These are phyloP conservation scores for Botryotinia calthae DNA, from an alignment of 2,329 filamentous ascomycete species.

Conservation along the genomic window DNA sequence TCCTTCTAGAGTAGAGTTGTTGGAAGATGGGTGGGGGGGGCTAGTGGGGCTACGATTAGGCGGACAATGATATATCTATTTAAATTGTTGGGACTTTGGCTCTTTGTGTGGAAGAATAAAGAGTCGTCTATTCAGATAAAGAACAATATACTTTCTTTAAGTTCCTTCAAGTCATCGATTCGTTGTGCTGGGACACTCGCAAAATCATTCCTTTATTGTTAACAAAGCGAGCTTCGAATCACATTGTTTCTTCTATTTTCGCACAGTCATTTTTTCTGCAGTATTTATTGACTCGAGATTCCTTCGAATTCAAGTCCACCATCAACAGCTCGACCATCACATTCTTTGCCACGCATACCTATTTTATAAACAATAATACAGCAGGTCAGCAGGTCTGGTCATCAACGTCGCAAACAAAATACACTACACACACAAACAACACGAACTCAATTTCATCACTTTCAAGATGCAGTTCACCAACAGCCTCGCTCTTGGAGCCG, in stretches of 20 bases:
- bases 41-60: too few species aligned
- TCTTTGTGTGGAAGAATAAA: background rate
- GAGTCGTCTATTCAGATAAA: background rate
- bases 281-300: background rate
- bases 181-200: background rate
- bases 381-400: conserved; percentile 18
- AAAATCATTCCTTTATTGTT: background rate
- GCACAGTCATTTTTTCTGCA: background rate
- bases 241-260: background rate
- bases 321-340: background rate
- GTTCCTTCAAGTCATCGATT: background rate
- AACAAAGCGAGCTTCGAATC: background rate
- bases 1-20: too few species aligned
- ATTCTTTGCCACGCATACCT: background rate
- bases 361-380: background rate
- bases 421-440: conserved; percentile 2
- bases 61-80: background rate
- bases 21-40: too few species aligned
- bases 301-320: background rate
- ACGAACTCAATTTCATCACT: background rate
- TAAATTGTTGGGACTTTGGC: background rate
- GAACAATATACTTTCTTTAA: background rate
- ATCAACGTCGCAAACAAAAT: background rate
- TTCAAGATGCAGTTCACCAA: conserved; percentile 13
- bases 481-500: background rate